Conservation (phyloP, 2,329 filamentous ascomycete species). For the Fusarium sp. region DNA sequence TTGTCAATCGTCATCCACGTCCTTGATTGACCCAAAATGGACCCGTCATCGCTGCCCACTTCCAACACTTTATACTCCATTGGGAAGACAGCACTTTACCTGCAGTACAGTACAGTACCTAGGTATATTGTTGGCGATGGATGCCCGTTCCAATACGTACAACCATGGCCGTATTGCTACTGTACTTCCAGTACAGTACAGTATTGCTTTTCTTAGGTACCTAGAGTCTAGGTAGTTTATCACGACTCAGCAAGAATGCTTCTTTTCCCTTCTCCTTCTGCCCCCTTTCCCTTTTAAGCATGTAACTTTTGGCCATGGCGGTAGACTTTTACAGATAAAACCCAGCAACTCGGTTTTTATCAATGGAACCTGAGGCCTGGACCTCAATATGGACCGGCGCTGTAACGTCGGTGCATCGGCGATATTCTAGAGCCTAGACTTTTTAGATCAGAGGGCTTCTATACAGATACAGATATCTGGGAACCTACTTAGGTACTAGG, state of each 20-base stretch:
- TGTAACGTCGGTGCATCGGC: constrained; percentile 16
- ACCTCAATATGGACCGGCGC: not conserved
- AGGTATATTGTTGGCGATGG: constrained; percentile 19
- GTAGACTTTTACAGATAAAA: constrained; percentile 11
- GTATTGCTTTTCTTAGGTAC: too few relatives aligned
- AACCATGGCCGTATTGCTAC: not conserved
- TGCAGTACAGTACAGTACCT: not conserved
- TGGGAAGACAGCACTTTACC: constrained; percentile 32
- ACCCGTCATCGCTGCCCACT: constrained; percentile 33
- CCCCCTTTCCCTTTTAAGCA: constrained; percentile 5
- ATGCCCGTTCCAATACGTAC: not conserved
- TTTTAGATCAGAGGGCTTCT: not conserved
- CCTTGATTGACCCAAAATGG: constrained; percentile 25
- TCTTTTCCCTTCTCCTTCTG: constrained; percentile 1
- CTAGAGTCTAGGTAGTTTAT: not conserved
- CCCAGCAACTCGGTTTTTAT: constrained; percentile 8
- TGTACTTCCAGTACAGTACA: not conserved
- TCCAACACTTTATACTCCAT: constrained; percentile 26
- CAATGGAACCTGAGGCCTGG: constrained; percentile 5
- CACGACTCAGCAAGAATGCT: not conserved
- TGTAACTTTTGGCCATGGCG: constrained; percentile 19
- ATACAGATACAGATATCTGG: not conserved
- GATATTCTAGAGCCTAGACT: constrained; percentile 7
- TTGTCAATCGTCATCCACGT: constrained; percentile 12
- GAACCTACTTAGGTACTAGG: not conserved